Percentiles rank a stretch among this genome's conserved stretches.
These are phyloP conservation scores for Metarhizium brunneum DNA, from an alignment of 2,329 filamentous ascomycete genomes.

Conservation along the genomic window DNA sequence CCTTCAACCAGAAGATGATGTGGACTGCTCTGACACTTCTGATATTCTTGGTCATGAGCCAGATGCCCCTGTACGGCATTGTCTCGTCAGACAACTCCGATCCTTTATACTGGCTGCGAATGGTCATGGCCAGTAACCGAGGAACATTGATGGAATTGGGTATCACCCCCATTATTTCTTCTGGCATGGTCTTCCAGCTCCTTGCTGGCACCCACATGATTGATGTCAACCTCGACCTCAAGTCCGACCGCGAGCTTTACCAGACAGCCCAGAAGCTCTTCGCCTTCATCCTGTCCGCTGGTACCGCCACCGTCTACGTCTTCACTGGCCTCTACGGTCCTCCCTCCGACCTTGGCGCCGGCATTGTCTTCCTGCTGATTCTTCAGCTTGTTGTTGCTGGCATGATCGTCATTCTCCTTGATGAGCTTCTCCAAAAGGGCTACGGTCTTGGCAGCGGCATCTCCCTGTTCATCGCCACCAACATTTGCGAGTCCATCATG, in stretches of 20 bases:
- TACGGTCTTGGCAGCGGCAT: conserved; percentile 98
- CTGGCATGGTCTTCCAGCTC: conserved; percentile 99
- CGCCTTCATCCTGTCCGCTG: conserved; percentile 94
- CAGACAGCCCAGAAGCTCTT: conserved; percentile 99
- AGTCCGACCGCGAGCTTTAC: conserved; percentile 99
- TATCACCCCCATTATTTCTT: conserved; percentile 98
- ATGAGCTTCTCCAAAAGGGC: conserved; percentile 98
- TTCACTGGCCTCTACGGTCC: conserved; percentile 96
- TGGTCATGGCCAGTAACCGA: conserved; percentile 99
- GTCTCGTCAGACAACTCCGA: conserved; percentile 98
- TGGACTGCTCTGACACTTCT: conserved; percentile 90
- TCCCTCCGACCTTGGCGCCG: conserved; percentile 91
- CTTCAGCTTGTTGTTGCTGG: conserved; percentile 96
- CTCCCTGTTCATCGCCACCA: conserved; percentile 98
- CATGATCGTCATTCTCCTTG: conserved; percentile 96
- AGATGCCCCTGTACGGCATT: conserved; percentile 98
- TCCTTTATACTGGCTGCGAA: conserved; percentile 98
- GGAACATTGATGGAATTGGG: conserved; percentile 94
- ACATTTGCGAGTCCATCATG: conserved; percentile 99
- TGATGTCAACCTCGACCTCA: conserved; percentile 99
- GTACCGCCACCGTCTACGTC: conserved; percentile 96
- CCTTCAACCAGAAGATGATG: conserved; percentile 98
- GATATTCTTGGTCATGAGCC: conserved; percentile 99
- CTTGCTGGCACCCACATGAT: conserved; percentile 99
- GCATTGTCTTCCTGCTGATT: conserved; percentile 96